Evolutionary conservation across 2,329 filamentous ascomycete species (phyloP), one percentile per base, ranked within the genome.

Genomic region (Aureobasidium pullulans): DNA sequence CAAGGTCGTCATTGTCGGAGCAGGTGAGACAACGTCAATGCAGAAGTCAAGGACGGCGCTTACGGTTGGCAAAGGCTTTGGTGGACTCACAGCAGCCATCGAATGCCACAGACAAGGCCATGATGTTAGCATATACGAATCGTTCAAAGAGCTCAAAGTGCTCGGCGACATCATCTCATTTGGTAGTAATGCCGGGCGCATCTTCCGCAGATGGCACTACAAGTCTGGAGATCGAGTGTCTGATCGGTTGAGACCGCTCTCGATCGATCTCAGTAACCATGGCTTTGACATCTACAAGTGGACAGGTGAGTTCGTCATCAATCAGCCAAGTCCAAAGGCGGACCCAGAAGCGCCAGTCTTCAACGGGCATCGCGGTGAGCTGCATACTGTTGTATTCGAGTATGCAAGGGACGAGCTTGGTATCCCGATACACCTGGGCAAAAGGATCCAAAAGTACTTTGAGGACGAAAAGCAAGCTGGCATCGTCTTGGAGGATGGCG

Each of bases 111-210:
- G 81, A 15, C 81, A 85, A 63, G 84, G 84, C 15, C 84, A 85
- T 66, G 73, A 76, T 11, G 82, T 84, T 16, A 72, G 77, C 58
- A 76, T 86, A 61, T 83, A 84, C 67, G 83, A 85, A 65, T 76
- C 78, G 0, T 84, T 84, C 61, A 70, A 71, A 7, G 77, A 79
- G 57, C 76, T 85, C 58, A 86, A 84, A 64, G 63, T 65, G 57
- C 76, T 86, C 0, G 84, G 83, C 56, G 81, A 85, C 70, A 84
- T 85, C 62, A 85, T 85, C 62, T 81, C 79, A 11, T 84, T 84
- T 62, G 82, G 83, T 1, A 75, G 80, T 49, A 86, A 86, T 63
- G 81, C 76, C 11, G 81, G 82, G 0, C 79, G 83, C 42, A 85
- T 86, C 64, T 84, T 85, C 65, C 68, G 79, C 56, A 78, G 83